Evolutionary conservation across 441 rosid species (phyloP).

Genomic region (Dalechampia spathulata): DNA sequence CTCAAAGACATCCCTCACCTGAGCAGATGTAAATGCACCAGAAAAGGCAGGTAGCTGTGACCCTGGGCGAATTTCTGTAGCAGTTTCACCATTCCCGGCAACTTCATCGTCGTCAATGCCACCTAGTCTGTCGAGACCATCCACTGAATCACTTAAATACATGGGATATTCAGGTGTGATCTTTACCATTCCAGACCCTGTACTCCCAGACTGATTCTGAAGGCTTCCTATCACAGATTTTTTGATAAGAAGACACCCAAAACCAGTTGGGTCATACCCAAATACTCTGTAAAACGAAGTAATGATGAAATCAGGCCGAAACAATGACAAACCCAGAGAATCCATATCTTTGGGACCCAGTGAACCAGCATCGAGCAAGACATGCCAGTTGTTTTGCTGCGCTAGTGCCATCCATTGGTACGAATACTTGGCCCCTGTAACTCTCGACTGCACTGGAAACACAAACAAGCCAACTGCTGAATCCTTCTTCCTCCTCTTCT

Average conservation of each 20-base stretch:
- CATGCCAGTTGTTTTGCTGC: slow-evolving; percentile 97
- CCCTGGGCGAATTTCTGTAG: slow-evolving; percentile 46
- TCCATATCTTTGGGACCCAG: slow-evolving; percentile 99
- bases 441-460: slow-evolving; percentile 96
- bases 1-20: slow-evolving; percentile 88
- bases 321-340: slow-evolving; percentile 85
- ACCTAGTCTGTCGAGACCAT: slow-evolving; percentile 60
- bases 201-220: slow-evolving; percentile 80
- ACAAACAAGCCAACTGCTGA: slow-evolving; percentile 87
- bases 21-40: slow-evolving; percentile 80
- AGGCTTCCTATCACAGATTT: slow-evolving; percentile 94
- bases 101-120: slow-evolving; percentile 49
- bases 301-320: slow-evolving; percentile 89
- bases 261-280: slow-evolving; percentile 91
- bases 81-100: slow-evolving; percentile 41
- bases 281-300: slow-evolving; percentile 92
- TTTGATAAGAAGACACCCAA: slow-evolving; percentile 90
- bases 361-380: slow-evolving; percentile 93
- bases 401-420: slow-evolving; percentile 99
- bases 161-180: slow-evolving; percentile 85
- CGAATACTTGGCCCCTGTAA: slow-evolving; percentile 88
- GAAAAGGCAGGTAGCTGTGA: slow-evolving; percentile 94
- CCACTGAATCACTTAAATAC: slow-evolving; percentile 82
- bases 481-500: slow-evolving; percentile 90
- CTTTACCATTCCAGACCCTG: slow-evolving; percentile 98